These are phyloP conservation scores for Orbilia ellipsospora DNA, from an alignment of 2,329 filamentous ascomycete species.

Conservation along the genomic window DNA sequence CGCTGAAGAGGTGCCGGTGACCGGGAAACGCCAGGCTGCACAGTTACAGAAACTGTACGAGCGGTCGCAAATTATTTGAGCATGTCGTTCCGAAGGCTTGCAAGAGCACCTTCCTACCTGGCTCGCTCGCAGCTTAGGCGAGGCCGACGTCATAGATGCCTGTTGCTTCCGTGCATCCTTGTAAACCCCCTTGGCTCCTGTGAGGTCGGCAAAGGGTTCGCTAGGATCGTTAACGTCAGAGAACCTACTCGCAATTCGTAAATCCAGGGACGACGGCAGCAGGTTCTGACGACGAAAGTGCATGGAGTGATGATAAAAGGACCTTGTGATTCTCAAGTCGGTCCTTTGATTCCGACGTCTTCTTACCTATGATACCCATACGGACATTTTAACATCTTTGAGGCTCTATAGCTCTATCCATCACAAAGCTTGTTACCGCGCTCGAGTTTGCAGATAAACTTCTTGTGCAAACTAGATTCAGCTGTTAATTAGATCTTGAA, in stretches of 20 bases:
- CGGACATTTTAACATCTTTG: not conserved
- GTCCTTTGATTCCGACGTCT: not conserved
- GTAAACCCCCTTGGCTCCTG: not conserved
- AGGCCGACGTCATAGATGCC: slow-evolving; percentile 53
- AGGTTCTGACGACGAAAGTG: slow-evolving; percentile 2
- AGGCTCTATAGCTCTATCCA: too few relatives aligned
- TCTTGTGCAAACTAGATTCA: too few relatives aligned
- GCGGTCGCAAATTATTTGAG: not conserved
- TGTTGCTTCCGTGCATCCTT: slow-evolving; percentile 8
- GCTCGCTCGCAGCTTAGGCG: slow-evolving; percentile 22
- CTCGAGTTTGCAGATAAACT: too few relatives aligned
- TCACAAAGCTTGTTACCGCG: too few relatives aligned
- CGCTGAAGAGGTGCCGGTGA: slow-evolving; percentile 15
- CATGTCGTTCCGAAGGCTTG: slow-evolving; percentile 6
- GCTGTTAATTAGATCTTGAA: too few relatives aligned
- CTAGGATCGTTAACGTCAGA: too few relatives aligned
- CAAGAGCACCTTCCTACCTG: slow-evolving; percentile 29
- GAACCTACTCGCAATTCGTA: not conserved
- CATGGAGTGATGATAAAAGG: not conserved
- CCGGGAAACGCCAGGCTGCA: slow-evolving; percentile 18
- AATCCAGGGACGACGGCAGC: not conserved
- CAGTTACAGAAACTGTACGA: slow-evolving; percentile 23
- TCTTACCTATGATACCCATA: not conserved
- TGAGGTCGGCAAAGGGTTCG: too few relatives aligned
- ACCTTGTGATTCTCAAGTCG: not conserved